Base-by-base conservation (phyloP, 768 basidiomycete genomes). In the Tricholoma sp. region DNA sequence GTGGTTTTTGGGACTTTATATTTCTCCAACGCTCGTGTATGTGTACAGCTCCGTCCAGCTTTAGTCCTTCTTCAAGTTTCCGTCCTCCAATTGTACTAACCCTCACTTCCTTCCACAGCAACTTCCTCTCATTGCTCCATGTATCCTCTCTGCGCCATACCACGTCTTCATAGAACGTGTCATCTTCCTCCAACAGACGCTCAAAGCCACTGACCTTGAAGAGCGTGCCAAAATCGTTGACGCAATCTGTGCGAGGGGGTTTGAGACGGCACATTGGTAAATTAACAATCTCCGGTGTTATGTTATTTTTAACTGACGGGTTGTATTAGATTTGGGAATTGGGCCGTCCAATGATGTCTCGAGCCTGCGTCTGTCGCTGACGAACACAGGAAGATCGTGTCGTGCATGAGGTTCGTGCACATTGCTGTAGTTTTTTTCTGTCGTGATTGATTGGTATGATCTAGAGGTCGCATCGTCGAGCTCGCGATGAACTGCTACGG, bases 231-330 rank as follows among this genome's bases (percentile, higher is more conserved):
- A 90, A 70, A 93, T 94, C 47, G 85, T 94, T 12, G 89, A 92
- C 63, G 91, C 91, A 49, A 93, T 93, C 55, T 91, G 89, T 57
- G 79, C 83, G 37, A 81, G 85, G 11, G 90, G 91, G 1, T 89
- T 89, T 59, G 91, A 94, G 91, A 94, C 93, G 91, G 91, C 89
- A 55, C 87, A 91, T 67, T 78, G 89, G 88, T 88, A 65, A 36
- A 70, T 60, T 10, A 36, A 4, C 8, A 17, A 4, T 47, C 44
- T 7, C 7, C 18, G 12, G 11, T 18, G 18, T 47, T 29, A 7
- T 20, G 44, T 29, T 47, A 17, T 29, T 47, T 18, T n/a, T 15
- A 8, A 29, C 45, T 2, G 36, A 36, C 36, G 11, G 36, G 3
- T 36, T 36, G 9, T 6, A 10, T 10, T 55, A 90, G 91, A 13